Base-by-base conservation (phyloP, 805 yeast genomes). In the Wickerhamiella azymoides region DNA sequence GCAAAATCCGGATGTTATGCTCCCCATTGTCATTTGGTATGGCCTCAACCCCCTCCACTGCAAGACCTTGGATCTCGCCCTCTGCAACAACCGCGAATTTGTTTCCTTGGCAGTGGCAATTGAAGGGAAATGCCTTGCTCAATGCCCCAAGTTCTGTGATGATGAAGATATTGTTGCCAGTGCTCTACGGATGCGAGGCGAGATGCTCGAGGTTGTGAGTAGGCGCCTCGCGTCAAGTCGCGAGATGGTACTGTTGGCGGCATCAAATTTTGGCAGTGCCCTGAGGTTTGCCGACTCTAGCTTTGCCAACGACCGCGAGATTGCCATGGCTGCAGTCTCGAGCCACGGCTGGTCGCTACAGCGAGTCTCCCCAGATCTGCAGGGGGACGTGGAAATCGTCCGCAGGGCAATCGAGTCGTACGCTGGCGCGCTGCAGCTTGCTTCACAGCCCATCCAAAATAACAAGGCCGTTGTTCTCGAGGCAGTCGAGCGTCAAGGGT, bases 311-410 rank as follows among this genome's bases (percentile, higher is more conserved):
- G 27, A 41, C 14, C 37, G 44, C 14, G 44, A 32, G n/a, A 41
- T 41, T 30, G 44, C 44, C 39, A 19, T 41, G 10, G 16, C 32
- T 17, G 44, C 44, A 5, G 44, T 41, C 17, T n/a, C 25, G 17
- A 41, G 44, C 38, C 44, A 41, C 17, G 44, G 44, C 6, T 41
- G 44, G 44, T 36, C 44, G 24, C 30, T 41, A 14, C 44, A 41
- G n/a, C 37, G 44, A 11, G 44, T 41, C 24, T 28, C 44, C 7
- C 11, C 24, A 3, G 30, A 21, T 10, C 18, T 41, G 25, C 44
- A 33, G 21, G 44, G 24, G 11, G 44, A 41, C 18, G 16, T 13
- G 3, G 44, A 41, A 17, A 41, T 41, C 10, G 44, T 41, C 14
- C 24, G 25, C 9, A 33, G 11, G 18, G 44, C 44, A 16, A 37